phyloP scores from a whole-genome alignment of 2,329 filamentous ascomycete genomes.

The Sordariomycetes sp. region DNA sequence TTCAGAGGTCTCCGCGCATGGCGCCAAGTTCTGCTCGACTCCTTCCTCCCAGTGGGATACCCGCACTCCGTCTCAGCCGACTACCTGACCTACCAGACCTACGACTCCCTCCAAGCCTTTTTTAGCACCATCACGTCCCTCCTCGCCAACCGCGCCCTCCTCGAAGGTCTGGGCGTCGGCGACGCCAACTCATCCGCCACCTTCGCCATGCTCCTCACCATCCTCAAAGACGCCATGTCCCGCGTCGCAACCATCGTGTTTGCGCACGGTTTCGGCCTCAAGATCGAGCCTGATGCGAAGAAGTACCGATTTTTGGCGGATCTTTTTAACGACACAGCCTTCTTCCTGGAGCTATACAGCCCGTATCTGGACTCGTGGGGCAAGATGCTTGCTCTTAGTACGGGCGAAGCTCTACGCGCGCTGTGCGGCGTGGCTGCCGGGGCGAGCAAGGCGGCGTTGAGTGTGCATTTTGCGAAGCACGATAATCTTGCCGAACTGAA shows the following conservation, averaged over 20 bases:
- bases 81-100: conserved; percentile 65
- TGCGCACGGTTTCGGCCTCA: conserved; percentile 70
- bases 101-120: conserved; percentile 76
- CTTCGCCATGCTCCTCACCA: conserved; percentile 70
- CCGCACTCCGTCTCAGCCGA: conserved; percentile 79
- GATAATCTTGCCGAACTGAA: conserved; percentile 91
- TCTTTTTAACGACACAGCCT: conserved; percentile 77
- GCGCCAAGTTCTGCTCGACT: conserved; percentile 42
- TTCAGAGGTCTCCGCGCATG: conserved; percentile 20
- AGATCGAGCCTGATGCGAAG: conserved; percentile 86
- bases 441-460: conserved; percentile 82
- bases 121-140: conserved; percentile 73
- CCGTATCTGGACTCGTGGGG: conserved; percentile 54
- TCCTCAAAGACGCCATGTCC: conserved; percentile 73
- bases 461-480: conserved; percentile 80
- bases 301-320: conserved; percentile 81
- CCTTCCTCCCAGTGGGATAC: conserved; percentile 83
- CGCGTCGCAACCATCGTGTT: conserved; percentile 74
- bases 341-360: conserved; percentile 77
- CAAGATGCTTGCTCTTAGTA: conserved; percentile 40
- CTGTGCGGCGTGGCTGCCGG: conserved; percentile 87
- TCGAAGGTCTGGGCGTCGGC: conserved; percentile 74
- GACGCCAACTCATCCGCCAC: conserved; percentile 73
- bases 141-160: conserved; percentile 71
- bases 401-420: conserved; percentile 41